Base-by-base conservation (phyloP, 2,329 filamentous ascomycete species). In the Clarireedia paspali region DNA sequence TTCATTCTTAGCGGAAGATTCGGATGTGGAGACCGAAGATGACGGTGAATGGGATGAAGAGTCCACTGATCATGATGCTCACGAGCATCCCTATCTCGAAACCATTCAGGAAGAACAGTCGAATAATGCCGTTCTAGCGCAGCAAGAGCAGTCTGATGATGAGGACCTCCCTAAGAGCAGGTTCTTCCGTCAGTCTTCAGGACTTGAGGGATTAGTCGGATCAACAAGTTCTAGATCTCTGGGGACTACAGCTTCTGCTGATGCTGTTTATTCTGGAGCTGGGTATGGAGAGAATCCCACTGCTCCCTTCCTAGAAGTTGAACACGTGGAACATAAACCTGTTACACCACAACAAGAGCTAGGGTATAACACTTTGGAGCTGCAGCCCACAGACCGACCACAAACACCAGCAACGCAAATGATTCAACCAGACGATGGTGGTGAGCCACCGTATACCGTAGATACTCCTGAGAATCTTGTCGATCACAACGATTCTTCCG, bases 381-480 rank as follows among this genome's bases (percentile, higher is more conserved):
- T 10, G 23, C n/a, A 12, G 23, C 24, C n/a, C 17, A 48, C 6
- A 2, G 34, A 51, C 20, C 30, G 23, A 10, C 23, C 38, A 44
- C 47, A 45, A 5, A 52, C 53, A 15, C 39, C 23, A 5, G 20
- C 40, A 30, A 50, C 40, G 52, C 34, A 15, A 42, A 15, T 50
- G 2, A 4, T 50, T 20, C 14, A 30, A 24, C 6, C 10, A 9
- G 10, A 12, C 14, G 39, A 55, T 34, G 20, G 46, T 30, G 15
- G 7, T 3, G 56, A 60, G 26, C 59, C 58, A 15, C 57, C 58
- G 15, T 53, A 26, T 9, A 60, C 56, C 6, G 52, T 60, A 9
- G 20, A 57, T 10, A 47, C 53, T 20, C 36, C 57, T 5, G 57
- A 62, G 45, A 24, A 56, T 30, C 36, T 60, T 6, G 59, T 60